Conservation (phyloP, 2,329 filamentous ascomycete species). For the Lasiodiplodia citricola region DNA sequence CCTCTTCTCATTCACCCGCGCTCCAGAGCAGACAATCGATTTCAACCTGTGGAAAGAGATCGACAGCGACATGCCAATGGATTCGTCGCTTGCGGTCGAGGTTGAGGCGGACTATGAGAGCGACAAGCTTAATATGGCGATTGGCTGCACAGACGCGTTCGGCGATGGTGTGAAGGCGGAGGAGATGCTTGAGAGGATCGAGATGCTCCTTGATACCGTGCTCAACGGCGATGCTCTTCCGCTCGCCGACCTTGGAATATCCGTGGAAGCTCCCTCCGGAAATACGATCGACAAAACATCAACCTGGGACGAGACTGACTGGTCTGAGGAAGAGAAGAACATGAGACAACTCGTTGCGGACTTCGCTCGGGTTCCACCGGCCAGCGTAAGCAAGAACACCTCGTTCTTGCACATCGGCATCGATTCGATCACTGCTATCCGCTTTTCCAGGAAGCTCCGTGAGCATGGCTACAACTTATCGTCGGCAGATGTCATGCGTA, state of each 20-base stretch:
- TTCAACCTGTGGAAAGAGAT: constrained; percentile 38
- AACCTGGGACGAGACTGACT: constrained; percentile 16
- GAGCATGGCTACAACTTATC: constrained; percentile 36
- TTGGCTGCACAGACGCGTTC: constrained; percentile 36
- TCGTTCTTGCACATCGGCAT: constrained; percentile 44
- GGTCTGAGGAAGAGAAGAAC: constrained; percentile 17
- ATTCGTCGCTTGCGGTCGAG: constrained; percentile 45
- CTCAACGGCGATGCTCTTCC: constrained; percentile 34
- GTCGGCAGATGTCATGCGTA: constrained; percentile 44
- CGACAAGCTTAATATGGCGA: constrained; percentile 35
- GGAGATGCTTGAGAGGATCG: constrained; percentile 41
- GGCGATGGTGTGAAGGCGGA: constrained; percentile 32
- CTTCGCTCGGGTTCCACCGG: constrained; percentile 34
- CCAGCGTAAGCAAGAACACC: constrained; percentile 33
- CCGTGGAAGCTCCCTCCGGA: constrained; percentile 38
- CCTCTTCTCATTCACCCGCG: constrained; percentile 41
- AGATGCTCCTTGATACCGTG: constrained; percentile 38
- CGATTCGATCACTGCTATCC: constrained; percentile 44
- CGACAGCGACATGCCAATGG: constrained; percentile 42
- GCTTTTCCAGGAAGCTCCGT: constrained; percentile 40
- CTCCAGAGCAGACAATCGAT: constrained; percentile 23
- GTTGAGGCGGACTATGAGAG: constrained; percentile 35
- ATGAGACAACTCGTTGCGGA: constrained; percentile 28
- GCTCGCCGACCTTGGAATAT: constrained; percentile 33
- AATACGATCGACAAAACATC: neutral